Conservation (phyloP, 164 flowering plant genomes). For the Echeveria elegans region DNA sequence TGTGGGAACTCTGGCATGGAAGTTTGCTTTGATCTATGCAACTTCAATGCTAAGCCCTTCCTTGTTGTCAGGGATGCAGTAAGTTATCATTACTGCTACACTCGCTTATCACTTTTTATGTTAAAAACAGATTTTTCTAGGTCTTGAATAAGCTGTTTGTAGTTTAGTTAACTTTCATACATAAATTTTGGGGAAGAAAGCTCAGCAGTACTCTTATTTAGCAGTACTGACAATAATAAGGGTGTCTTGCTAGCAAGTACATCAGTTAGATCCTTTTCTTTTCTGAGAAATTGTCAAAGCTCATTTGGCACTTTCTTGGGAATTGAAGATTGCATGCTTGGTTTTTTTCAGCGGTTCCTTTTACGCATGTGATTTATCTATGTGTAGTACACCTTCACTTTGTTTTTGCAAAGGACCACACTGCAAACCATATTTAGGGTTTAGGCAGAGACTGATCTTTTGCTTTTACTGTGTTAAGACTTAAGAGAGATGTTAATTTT, state of each 20-base stretch:
- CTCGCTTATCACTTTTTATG: neutral
- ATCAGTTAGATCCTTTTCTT: neutral
- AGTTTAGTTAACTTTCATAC: neutral
- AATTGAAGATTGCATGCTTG: slow-evolving; percentile 29
- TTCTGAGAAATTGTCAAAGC: slow-evolving; percentile 10
- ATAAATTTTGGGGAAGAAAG: too few relatives aligned
- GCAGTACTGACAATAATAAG: neutral
- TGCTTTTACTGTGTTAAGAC: neutral
- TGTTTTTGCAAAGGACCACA: neutral
- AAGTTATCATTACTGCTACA: slow-evolving; percentile 16
- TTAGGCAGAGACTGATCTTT: neutral
- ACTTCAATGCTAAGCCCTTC: slow-evolving; percentile 58
- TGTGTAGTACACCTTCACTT: neutral
- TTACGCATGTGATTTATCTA: neutral
- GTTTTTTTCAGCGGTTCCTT: neutral
- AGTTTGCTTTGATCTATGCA: slow-evolving; percentile 82
- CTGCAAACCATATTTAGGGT: neutral
- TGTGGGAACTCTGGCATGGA: slow-evolving; percentile 99
- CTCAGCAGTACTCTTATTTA: too few relatives aligned
- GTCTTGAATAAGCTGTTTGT: neutral
- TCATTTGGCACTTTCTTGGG: slow-evolving; percentile 29
- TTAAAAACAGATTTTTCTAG: neutral
- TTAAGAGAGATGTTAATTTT: neutral
- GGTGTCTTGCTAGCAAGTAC: neutral
- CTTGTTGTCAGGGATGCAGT: slow-evolving; percentile 79